Percentiles rank a stretch among this genome's conserved stretches.
phyloP scores from a whole-genome alignment of 805 yeast genomes.

The Lipomyces yamadae region DNA sequence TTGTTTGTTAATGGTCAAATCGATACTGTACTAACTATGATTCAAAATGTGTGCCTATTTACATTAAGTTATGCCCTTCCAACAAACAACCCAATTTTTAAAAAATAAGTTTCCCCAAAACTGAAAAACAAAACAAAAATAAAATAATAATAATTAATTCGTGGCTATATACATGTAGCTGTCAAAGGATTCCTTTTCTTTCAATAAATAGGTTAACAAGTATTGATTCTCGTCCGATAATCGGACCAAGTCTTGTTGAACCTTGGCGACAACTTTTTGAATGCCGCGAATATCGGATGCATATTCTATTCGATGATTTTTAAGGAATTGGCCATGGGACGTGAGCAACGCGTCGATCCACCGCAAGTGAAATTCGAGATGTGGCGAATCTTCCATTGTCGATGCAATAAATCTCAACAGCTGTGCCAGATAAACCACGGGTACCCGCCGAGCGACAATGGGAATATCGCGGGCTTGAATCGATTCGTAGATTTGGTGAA shows the following conservation, averaged over 20 bases:
- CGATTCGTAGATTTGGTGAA: conserved; percentile 72
- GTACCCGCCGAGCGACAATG: conserved; percentile 70
- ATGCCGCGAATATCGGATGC: conserved; percentile 42
- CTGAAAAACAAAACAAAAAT: neutral
- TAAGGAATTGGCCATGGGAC: conserved; percentile 77
- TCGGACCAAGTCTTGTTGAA: conserved; percentile 25
- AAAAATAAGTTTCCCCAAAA: neutral
- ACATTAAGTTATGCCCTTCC: no score
- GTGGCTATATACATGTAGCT: conserved; percentile 19
- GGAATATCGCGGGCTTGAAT: conserved; percentile 73
- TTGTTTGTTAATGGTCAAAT: no score
- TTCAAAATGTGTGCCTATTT: no score
- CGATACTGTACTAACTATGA: no score
- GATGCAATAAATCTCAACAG: conserved; percentile 72
- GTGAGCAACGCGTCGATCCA: conserved; percentile 78
- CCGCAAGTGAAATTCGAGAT: conserved; percentile 77
- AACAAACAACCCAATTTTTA: neutral
- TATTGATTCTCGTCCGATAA: conserved; percentile 31
- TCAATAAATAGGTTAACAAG: conserved; percentile 26
- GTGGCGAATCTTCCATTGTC: conserved; percentile 70
- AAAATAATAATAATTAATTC: neutral
- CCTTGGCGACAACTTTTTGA: conserved; percentile 22
- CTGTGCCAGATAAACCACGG: conserved; percentile 73
- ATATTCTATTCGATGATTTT: conserved; percentile 63
- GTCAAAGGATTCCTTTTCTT: conserved; percentile 21